Percentiles rank a stretch among this genome's conserved stretches.
phyloP scores from a whole-genome alignment of 2,329 filamentous ascomycete species.

The Ceratocystis huliohia region DNA sequence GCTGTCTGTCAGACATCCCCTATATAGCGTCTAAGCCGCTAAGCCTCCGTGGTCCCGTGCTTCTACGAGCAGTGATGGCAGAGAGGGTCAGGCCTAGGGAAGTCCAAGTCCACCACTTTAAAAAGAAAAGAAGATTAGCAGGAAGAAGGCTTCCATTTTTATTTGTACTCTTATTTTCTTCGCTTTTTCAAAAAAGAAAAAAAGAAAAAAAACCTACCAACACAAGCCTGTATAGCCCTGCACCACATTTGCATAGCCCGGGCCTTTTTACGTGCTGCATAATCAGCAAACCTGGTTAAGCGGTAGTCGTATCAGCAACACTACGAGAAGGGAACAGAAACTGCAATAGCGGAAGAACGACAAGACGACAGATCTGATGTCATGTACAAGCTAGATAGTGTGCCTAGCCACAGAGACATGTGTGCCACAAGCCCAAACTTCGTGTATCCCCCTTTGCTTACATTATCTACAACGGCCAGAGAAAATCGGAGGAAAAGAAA shows the following conservation, averaged over 20 bases:
- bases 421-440: not conserved
- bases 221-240: not conserved
- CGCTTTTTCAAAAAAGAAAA: not conserved
- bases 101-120: too few relatives aligned
- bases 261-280: not conserved
- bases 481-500: conserved; percentile 2
- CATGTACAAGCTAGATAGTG: conserved; percentile 1
- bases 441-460: not conserved
- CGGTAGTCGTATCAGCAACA: not conserved
- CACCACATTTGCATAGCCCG: not conserved
- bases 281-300: not conserved
- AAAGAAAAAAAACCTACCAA: not conserved
- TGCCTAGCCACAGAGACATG: not conserved
- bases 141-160: not conserved
- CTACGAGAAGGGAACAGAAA: not conserved
- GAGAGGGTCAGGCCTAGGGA: too few relatives aligned
- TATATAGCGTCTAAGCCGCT: too few relatives aligned
- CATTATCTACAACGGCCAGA: not conserved
- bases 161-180: too few relatives aligned
- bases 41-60: too few relatives aligned
- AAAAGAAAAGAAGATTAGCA: not conserved
- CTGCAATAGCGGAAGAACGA: not conserved
- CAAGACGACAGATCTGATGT: not conserved
- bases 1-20: too few relatives aligned
- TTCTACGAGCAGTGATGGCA: too few relatives aligned